Conservation (phyloP, 179 eudicot genomes). For the Amaranthus tricolor region DNA sequence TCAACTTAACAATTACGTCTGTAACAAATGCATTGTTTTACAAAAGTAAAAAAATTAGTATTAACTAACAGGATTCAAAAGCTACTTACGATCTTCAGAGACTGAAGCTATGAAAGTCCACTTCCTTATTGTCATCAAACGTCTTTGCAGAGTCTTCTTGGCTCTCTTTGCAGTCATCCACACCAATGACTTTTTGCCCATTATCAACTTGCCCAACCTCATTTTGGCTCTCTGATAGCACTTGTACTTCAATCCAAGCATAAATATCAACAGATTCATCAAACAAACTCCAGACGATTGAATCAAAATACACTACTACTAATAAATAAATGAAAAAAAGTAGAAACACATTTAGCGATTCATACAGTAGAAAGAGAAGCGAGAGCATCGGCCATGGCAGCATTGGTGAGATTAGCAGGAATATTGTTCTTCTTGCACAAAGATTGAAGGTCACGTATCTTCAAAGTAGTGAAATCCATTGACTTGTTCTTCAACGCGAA, state of each 20-base stretch:
- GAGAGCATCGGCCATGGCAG: conserved; percentile 89
- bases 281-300: not conserved
- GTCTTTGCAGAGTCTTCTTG: conserved; percentile 15
- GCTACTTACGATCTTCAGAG: too few relatives aligned
- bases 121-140: conserved; percentile 18
- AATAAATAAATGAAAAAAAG: not conserved
- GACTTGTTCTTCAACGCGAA: conserved; percentile 27
- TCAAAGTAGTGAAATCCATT: conserved; percentile 74
- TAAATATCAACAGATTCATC: not conserved
- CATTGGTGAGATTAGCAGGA: conserved; percentile 78
- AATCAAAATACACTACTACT: not conserved
- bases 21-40: too few relatives aligned
- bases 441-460: conserved; percentile 72
- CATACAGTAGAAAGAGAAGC: conserved; percentile 55
- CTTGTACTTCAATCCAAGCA: not conserved
- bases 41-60: too few relatives aligned
- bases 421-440: conserved; percentile 88
- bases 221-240: conserved; percentile 11
- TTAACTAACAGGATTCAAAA: too few relatives aligned
- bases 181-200: conserved; percentile 11
- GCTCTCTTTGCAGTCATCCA: conserved; percentile 4
- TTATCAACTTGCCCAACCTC: conserved; percentile 7
- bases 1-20: too few relatives aligned
- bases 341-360: not conserved
- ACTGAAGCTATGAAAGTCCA: conserved; percentile 64